Conservation (phyloP, 139 green algal genomes). For the Deuterostichococcus epilithicus region DNA sequence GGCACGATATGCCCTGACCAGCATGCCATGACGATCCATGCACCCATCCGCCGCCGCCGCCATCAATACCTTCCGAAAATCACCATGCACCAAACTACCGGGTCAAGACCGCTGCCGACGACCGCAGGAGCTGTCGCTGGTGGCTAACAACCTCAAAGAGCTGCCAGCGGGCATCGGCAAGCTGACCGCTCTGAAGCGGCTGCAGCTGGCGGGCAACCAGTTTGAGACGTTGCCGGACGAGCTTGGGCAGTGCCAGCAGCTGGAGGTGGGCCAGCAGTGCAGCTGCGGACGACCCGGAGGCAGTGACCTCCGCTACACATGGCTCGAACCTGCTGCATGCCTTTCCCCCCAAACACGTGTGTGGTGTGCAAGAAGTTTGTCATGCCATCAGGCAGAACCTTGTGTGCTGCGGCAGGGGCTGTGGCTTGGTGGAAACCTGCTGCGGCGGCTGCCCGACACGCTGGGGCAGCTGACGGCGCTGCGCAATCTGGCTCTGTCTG, state of each 20-base stretch:
- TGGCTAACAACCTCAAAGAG: constrained; percentile 49
- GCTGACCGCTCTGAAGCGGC: constrained; percentile 41
- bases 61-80: not conserved
- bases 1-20: not conserved
- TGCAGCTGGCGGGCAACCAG: constrained; percentile 72
- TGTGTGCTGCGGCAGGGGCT: constrained; percentile 21
- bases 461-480: constrained; percentile 52
- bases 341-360: not conserved
- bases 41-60: not conserved
- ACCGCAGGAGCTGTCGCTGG: constrained; percentile 62
- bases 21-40: constrained; percentile 3
- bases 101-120: not conserved
- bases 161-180: constrained; percentile 39
- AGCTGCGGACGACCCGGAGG: not conserved
- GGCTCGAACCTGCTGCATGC: not conserved
- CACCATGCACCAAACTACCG: not conserved
- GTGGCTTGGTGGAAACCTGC: constrained; percentile 66
- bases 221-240: constrained; percentile 41
- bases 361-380: not conserved
- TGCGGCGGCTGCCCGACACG: constrained; percentile 46
- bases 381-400: not conserved
- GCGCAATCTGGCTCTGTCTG: constrained; percentile 46
- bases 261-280: constrained; percentile 46
- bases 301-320: not conserved
- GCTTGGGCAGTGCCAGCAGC: constrained; percentile 40